Evolutionary conservation across 1,284 basidiomycete genomes (phyloP), one percentile per base, ranked within the genome.

Genomic region (Leccinum fallax): DNA sequence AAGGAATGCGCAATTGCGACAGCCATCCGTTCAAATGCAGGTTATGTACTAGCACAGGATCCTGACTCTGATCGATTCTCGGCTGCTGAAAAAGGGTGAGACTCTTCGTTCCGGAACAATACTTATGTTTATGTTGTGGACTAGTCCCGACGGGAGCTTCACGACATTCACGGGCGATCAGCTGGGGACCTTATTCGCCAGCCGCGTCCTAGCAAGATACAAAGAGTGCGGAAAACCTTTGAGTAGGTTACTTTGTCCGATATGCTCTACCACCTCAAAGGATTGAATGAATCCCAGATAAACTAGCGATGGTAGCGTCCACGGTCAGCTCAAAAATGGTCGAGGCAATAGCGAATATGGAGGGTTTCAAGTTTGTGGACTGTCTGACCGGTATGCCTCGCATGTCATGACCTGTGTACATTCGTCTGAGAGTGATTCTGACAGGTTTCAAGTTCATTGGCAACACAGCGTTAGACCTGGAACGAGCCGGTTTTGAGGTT

Each of bases 281-380:
- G 21, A 52, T 60, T 60, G 38, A 61, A 32, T 3, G 13, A 1
- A 4, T 53, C 59, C 8, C 58, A 86, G 85, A 82, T 5, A 88
- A 86, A 67, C 77, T 94, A 7, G 91, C 88, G 1, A 92, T 95
- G 85, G 87, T 94, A 9, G 91, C 91, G 1, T 94, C 93, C 0
- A 92, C 92, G 4, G 93, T 94, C 11, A 94, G 92, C 71, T 94
- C 91, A 3, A 94, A 93, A 75, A 91, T 95, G 90, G 77, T 95
- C 11, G 87, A 89, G 68, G 78, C 84, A 2, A 90, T 95, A 77
- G 92, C 93, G 0, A 71, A 76, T 49, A 72, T 73, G 4, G 93
- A 94, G 70, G 92, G 91, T 0, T 94, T 94, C 78, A 85, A 82
- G 65, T 94, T 93, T 71, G 82, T 83, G 2, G 92, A 95, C 71